Base-by-base conservation (phyloP, 768 basidiomycete species). In the Galerina marginata region DNA sequence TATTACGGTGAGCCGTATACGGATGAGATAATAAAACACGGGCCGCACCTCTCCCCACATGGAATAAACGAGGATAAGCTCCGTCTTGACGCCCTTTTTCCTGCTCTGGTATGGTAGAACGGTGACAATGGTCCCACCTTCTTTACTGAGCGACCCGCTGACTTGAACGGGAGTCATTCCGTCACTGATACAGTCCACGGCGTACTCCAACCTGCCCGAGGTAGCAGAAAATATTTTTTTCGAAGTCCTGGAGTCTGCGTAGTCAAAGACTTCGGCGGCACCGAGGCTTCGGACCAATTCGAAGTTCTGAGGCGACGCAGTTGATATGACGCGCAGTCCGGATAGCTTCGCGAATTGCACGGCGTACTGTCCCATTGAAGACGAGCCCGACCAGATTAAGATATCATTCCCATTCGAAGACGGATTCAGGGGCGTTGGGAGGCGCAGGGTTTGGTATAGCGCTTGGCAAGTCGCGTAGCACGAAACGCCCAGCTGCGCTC, bases 241-340 rank as follows among this genome's bases (percentile, higher is more conserved):
- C 11, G 72, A 56, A 2, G 71, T 66, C 29, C 66, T 62, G 15
- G 71, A 67, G 58, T 76, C 74, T 14, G 66, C 56, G 63, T 74
- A 74, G 60, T 82, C 79, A 57, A 80, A 76, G 5, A 79, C 75
- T 4, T 72, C 75, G 37, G 77, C 72, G 0, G 83, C 84, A 4
- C 84, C 64, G 51, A 58, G 29, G n/a, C 53, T 45, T 29, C 59
- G 60, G 40, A 65, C 60, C 20, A 61, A 39, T 9, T 65, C 60
- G 29, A 59, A 65, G 29, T 62, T 61, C 37, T 25, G 33, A 37
- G 64, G 64, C n/a, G 81, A 82, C 4, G 80, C 75, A 23, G 80
- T 81, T 6, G 82, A 75, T 16, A 81, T 72, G 47, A 83, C 78
- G 25, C 74, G 74, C 58, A 81, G 73, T 14, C 83, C 83, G 0